Percentiles rank a stretch among this genome's conserved stretches.
Conservation (phyloP, 2,329 filamentous ascomycete species). For the Epicoccum nigrum region DNA sequence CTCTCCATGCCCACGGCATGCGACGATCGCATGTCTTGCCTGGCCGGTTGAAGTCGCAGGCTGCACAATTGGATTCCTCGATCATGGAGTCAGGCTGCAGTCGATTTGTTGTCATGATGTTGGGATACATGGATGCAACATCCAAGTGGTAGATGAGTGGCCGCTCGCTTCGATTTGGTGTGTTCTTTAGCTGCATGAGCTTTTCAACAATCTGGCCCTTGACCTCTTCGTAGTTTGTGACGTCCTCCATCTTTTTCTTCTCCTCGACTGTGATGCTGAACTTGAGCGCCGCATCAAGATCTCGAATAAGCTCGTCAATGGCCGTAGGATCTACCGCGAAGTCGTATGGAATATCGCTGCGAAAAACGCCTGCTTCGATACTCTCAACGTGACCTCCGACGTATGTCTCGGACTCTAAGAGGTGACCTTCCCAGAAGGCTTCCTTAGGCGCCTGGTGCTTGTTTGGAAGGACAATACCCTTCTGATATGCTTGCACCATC, state of each 20-base stretch:
- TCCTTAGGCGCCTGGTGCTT: conserved; percentile 93
- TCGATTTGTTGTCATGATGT: conserved; percentile 99
- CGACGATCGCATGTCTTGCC: conserved; percentile 96
- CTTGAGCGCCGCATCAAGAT: conserved; percentile 85
- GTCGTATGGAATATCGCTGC: conserved; percentile 92
- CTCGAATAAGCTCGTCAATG: conserved; percentile 83
- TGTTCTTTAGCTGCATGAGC: conserved; percentile 75
- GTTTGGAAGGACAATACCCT: conserved; percentile 91
- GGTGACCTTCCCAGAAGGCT: conserved; percentile 93
- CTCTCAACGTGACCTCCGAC: conserved; percentile 98
- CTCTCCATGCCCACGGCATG: conserved; percentile 97
- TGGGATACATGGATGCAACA: conserved; percentile 99
- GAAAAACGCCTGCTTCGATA: conserved; percentile 97
- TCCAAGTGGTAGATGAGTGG: conserved; percentile 98
- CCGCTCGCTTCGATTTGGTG: conserved; percentile 81
- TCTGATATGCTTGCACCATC: conserved; percentile 96
- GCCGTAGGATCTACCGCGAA: conserved; percentile 89
- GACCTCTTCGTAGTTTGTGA: conserved; percentile 64
- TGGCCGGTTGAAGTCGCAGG: conserved; percentile 96
- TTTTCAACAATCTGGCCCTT: conserved; percentile 79
- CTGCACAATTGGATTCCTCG: conserved; percentile 90
- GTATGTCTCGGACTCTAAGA: conserved; percentile 96
- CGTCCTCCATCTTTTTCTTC: conserved; percentile 59
- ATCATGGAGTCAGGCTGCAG: conserved; percentile 99
- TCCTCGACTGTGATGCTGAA: conserved; percentile 71